phyloP scores from a whole-genome alignment of 257 asterid species.

The Nicotiana tabacum region DNA sequence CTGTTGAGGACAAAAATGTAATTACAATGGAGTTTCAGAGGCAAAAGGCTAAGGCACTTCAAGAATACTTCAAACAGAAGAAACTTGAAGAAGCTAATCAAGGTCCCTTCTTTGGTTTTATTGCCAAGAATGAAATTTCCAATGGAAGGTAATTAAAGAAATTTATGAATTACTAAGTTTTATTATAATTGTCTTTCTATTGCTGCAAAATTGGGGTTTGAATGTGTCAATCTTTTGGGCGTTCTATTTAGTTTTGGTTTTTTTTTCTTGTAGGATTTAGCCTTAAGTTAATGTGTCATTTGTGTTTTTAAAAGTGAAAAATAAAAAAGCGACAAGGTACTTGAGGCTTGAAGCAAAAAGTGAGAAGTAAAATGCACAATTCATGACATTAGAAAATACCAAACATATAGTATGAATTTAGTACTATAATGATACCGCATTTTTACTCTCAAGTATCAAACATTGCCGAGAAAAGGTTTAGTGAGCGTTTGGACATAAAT shows the following conservation, averaged over 20 bases:
- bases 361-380: too few relatives aligned
- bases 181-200: neutral
- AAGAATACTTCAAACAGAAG: slow-evolving; percentile 88
- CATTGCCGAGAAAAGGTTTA: too few relatives aligned
- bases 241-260: neutral
- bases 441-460: too few relatives aligned
- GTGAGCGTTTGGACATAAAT: too few relatives aligned
- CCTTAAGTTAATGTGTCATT: neutral
- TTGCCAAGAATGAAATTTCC: slow-evolving; percentile 80
- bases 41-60: slow-evolving; percentile 92
- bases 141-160: slow-evolving; percentile 73
- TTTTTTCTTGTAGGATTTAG: neutral
- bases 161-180: neutral
- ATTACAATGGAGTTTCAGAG: slow-evolving; percentile 90
- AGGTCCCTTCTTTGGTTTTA: slow-evolving; percentile 93
- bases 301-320: neutral
- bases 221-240: neutral
- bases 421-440: too few relatives aligned
- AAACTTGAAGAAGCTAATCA: slow-evolving; percentile 76
- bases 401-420: too few relatives aligned
- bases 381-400: too few relatives aligned
- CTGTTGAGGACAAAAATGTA: slow-evolving; percentile 41
- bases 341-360: too few relatives aligned
- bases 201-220: neutral
- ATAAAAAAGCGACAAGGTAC: too few relatives aligned